Base-by-base conservation (phyloP, 2,329 filamentous ascomycete species). In the Aurifilum marmelostoma region DNA sequence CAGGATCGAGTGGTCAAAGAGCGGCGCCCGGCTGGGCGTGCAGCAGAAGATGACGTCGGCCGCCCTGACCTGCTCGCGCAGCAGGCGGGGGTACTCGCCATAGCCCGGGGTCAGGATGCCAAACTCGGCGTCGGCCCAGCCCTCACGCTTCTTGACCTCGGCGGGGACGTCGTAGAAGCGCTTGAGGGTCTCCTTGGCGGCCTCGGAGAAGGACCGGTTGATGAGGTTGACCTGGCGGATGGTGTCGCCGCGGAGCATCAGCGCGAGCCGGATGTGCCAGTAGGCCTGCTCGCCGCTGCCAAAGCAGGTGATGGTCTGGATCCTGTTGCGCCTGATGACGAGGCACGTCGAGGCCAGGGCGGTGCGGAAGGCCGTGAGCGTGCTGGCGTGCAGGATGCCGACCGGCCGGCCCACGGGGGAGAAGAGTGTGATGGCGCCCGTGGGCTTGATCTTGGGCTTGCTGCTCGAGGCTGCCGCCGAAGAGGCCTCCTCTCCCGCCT, bases 251-350 rank as follows among this genome's bases (percentile, higher is more conserved):
- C 86, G 91, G 63, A 96, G 84, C 72, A 95, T 85, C 14, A 98
- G 85, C 0, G 94, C 91, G 5, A 98, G 86, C 0, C 94, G 90
- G 58, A 97, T 88, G 77, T 97, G 95, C 94, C 94, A 98, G 82
- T 95, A 97, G 16, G 95, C 95, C 81, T 97, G 94, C 74, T 91
- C 89, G 60, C 95, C 95, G 43, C 91, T 90, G 32, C 95, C 95
- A 77, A 97, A 98, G 66, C 97, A 91, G 18, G 91, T 90, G 14
- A 97, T 77, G 18, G 90, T 92, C 76, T 91, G 89, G 56, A 97
- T 90, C 37, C 86, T 86, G 67, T 86, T 83, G 67, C 95, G 92
- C 50, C 85, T 86, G 27, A 80, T 79, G 43, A 93, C 83, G 0
- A 93, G 83, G 34, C 90, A 88, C 66, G 90, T 87, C 4, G 90